Base-by-base conservation (phyloP, 495 filamentous ascomycete species). In the Penicillium atrosanguineum region DNA sequence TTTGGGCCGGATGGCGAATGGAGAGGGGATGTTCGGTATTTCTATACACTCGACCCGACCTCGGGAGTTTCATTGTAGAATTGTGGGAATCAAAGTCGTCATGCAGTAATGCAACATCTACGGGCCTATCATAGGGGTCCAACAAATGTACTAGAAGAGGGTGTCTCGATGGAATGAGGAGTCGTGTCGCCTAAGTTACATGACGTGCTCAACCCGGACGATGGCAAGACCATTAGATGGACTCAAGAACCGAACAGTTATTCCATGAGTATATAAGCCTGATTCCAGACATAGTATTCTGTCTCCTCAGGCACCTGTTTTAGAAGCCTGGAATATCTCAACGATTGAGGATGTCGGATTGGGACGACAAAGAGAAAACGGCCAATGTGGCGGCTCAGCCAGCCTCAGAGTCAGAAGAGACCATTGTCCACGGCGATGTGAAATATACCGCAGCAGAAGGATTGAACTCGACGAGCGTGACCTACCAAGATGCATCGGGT, bases 401-500 rank as follows among this genome's bases (percentile, higher is more conserved):
- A 40, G 37, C 51, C 11, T 20, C 34, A 20, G 55, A 36, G 8
- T 18, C 44, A 15, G 37, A 26, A 3, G 36, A 26, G 9, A 36
- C 38, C 25, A 66, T 63, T 52, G 58, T 62, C n/a, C 40, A 48
- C 46, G 78, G 79, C 29, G 70, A 69, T 39, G 66, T 81, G 9
- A 61, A 77, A 36, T 85, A 75, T 55, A 78, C 75, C 8, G 63
- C 71, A 16, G 80, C 75, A 49, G 74, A 76, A 44, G 83, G 79
- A 16, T 70, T 68, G n/a, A 87, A 87, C 57, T 74, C 75, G 36
- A 76, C 77, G 1, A 64, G 65, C 25, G 70, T 77, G 3, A 78
- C 83, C 3, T 84, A 84, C 56, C 83, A 87, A 52, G 84, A 88
- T 55, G 83, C 79, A 3, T 67, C 68, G 2, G 85, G 85, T 9